phyloP scores from a whole-genome alignment of 2,329 filamentous ascomycete species.

The Diaporthe citri region DNA sequence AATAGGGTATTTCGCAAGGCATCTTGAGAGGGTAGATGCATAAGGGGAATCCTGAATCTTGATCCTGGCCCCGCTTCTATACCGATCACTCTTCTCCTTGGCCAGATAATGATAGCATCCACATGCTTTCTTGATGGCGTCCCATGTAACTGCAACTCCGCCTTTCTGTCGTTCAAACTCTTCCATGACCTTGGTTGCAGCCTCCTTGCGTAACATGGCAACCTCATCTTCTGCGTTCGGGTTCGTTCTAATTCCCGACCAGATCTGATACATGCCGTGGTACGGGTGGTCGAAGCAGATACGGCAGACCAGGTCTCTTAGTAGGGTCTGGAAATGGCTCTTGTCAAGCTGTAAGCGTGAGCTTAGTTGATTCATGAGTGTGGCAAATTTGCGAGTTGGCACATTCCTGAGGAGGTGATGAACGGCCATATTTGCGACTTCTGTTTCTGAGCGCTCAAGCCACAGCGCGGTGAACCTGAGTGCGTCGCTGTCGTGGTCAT shows the following conservation, averaged over 20 bases:
- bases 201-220: constrained; percentile 78
- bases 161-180: constrained; percentile 66
- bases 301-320: constrained; percentile 80
- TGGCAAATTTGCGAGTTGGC: constrained; percentile 90
- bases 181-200: constrained; percentile 77
- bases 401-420: constrained; percentile 77
- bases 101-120: constrained; percentile 75
- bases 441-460: constrained; percentile 86
- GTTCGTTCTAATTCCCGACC: constrained; percentile 80
- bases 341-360: constrained; percentile 85
- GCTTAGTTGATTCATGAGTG: constrained; percentile 94
- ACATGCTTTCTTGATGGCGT: constrained; percentile 80
- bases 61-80: constrained; percentile 67
- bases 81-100: constrained; percentile 58
- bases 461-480: constrained; percentile 94
- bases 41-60: constrained; percentile 69
- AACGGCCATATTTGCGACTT: constrained; percentile 83
- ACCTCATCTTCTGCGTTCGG: constrained; percentile 79
- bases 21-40: constrained; percentile 73
- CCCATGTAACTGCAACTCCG: constrained; percentile 70
- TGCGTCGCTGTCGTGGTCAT: constrained; percentile 89
- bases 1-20: constrained; percentile 75
- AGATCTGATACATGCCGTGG: constrained; percentile 97
- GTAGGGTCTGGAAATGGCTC: constrained; percentile 79
- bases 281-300: constrained; percentile 96